These are phyloP conservation scores for Dothideomycetes sp. DNA, from an alignment of 2,329 filamentous ascomycete species.

Conservation along the genomic window DNA sequence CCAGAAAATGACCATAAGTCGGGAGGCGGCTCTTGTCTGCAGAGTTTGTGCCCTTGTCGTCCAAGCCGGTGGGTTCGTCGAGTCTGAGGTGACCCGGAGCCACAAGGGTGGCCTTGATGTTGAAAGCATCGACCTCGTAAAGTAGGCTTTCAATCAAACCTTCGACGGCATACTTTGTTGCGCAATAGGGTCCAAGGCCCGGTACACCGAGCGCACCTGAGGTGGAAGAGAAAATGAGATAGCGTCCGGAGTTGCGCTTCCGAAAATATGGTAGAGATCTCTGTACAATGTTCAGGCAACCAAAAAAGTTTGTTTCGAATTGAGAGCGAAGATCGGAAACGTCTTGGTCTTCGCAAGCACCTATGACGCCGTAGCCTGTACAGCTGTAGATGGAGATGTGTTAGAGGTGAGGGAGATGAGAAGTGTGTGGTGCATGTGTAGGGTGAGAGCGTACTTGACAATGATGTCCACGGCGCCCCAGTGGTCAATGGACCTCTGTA, in stretches of 20 bases:
- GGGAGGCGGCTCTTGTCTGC: slow-evolving; percentile 42
- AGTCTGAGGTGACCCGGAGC: slow-evolving; percentile 81
- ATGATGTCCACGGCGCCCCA: slow-evolving; percentile 79
- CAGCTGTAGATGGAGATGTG: slow-evolving; percentile 40
- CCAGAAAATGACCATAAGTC: slow-evolving; percentile 83
- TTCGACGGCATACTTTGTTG: slow-evolving; percentile 94
- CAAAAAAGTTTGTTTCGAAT: slow-evolving; percentile 97
- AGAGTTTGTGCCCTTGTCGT: slow-evolving; percentile 23
- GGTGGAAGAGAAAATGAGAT: slow-evolving; percentile 90
- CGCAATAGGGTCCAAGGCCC: slow-evolving; percentile 86
- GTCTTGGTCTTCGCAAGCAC: slow-evolving; percentile 92
- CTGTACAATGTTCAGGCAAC: slow-evolving; percentile 87
- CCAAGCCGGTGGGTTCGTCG: slow-evolving; percentile 55
- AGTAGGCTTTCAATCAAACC: slow-evolving; percentile 93
- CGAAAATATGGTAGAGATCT: slow-evolving; percentile 81
- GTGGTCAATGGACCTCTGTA: slow-evolving; percentile 59
- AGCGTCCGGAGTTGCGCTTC: slow-evolving; percentile 51
- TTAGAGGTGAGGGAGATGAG: too few relatives aligned
- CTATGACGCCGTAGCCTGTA: slow-evolving; percentile 91
- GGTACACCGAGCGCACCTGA: slow-evolving; percentile 89
- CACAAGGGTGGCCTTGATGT: slow-evolving; percentile 87
- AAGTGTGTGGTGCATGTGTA: background rate
- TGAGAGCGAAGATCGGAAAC: slow-evolving; percentile 90
- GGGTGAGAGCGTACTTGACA: slow-evolving; percentile 50
- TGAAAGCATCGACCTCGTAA: slow-evolving; percentile 86